Percentiles rank a stretch among this genome's conserved stretches.
phyloP scores from a whole-genome alignment of 495 filamentous ascomycete genomes.

The Penicillium bovifimosum region DNA sequence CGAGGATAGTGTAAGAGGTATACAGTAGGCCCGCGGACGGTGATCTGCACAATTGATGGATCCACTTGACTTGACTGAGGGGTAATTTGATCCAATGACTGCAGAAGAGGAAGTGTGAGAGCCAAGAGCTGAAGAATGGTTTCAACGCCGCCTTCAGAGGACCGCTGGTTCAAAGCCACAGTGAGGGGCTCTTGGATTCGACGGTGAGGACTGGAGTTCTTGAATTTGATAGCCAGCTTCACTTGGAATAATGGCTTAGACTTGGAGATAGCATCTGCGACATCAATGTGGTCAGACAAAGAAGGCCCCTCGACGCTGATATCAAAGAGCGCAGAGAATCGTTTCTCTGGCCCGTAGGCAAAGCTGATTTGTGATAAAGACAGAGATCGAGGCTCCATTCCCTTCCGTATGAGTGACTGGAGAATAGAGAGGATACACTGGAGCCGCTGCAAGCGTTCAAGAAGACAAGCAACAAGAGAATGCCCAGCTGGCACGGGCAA shows the following conservation, averaged over 20 bases:
- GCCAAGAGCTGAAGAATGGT: constrained; percentile 48
- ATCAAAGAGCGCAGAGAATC: constrained; percentile 28
- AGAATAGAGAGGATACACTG: constrained; percentile 40
- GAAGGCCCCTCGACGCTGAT: constrained; percentile 23
- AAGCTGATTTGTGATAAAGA: constrained; percentile 37
- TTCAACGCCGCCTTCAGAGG: constrained; percentile 46
- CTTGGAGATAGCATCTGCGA: constrained; percentile 19
- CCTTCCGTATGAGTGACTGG: constrained; percentile 32
- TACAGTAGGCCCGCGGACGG: constrained; percentile 37
- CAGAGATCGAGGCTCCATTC: constrained; percentile 28
- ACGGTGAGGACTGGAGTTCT: constrained; percentile 67
- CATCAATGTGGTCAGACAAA: constrained; percentile 17
- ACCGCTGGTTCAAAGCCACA: constrained; percentile 51
- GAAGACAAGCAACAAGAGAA: constrained; percentile 29
- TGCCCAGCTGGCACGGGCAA: constrained; percentile 35
- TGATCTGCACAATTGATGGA: constrained; percentile 31
- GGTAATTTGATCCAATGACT: constrained; percentile 50
- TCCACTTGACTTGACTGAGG: constrained; percentile 19
- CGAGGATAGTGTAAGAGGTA: constrained; percentile 40
- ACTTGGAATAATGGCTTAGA: constrained; percentile 27
- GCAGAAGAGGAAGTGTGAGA: constrained; percentile 63
- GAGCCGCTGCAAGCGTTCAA: constrained; percentile 38
- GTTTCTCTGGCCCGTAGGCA: constrained; percentile 28
- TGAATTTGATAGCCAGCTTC: constrained; percentile 42
- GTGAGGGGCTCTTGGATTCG: constrained; percentile 62